phyloP scores from a whole-genome alignment of 371 early-diverging fungal genomes.

The Actinomortierella wolfii region DNA sequence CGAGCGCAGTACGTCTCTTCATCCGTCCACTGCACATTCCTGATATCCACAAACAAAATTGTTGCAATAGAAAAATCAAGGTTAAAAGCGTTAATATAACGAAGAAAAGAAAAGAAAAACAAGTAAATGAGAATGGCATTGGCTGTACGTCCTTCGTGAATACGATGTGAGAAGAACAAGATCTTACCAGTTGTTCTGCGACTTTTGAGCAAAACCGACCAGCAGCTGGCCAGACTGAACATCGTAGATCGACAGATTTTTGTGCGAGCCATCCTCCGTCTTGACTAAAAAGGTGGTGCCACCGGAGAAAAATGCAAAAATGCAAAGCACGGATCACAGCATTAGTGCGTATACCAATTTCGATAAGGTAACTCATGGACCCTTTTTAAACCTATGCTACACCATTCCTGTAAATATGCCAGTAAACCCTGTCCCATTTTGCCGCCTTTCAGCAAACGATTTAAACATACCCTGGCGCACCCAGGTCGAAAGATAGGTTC shows the following conservation, averaged over 20 bases:
- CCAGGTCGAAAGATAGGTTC: conserved; percentile 89
- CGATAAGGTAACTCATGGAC: too few species aligned
- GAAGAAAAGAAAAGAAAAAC: conserved; percentile 1
- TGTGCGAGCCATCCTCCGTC: conserved; percentile 68
- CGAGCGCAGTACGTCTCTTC: conserved; percentile 89
- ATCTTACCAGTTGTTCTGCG: conserved; percentile 68
- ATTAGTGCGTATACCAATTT: not conserved
- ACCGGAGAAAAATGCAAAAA: not conserved
- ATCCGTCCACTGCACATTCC: conserved; percentile 93
- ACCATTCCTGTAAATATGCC: too few species aligned
- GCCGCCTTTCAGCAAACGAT: not conserved
- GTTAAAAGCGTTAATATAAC: too few species aligned
- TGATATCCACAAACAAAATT: too few species aligned
- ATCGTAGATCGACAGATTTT: conserved; percentile 84
- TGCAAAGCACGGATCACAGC: not conserved
- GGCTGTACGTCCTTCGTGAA: too few species aligned
- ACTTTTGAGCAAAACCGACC: conserved; percentile 82
- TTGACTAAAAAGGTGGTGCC: conserved; percentile 55
- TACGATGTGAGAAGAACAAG: not conserved
- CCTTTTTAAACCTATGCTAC: too few species aligned
- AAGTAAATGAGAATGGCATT: not conserved
- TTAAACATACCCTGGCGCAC: conserved; percentile 73
- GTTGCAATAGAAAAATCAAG: too few species aligned
- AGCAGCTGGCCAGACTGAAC: conserved; percentile 70
- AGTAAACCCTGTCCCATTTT: not conserved